Base-by-base conservation (phyloP, 169 alveolate genomes). In the Ichthyophthirius multifiliis region DNA sequence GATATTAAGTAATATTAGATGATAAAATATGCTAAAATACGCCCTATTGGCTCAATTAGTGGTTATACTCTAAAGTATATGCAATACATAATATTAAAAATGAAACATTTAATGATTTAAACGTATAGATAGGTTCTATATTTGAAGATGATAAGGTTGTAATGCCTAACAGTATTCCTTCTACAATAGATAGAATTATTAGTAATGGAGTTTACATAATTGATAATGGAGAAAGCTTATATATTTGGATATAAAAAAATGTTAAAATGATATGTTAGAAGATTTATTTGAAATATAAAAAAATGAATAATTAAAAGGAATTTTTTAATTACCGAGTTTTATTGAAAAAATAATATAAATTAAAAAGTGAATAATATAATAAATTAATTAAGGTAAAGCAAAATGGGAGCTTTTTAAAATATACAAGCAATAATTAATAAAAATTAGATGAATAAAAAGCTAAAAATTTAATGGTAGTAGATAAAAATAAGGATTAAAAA, bases 81-180 rank as follows among this genome's bases (percentile, higher is more conserved):
- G 39, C 63, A 6, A 43, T 74, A 31, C 75, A 67, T 34, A 64
- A 43, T 6, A 16, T n/a, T n/a, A n/a, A n/a, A n/a, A n/a, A 34
- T n/a, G 13, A 32, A 43, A 34, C 23, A 23, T 27, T 47, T 4
- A 23, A 41, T 6, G 13, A 34, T 18, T 76, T 65, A 37, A 43
- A 76, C 30, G 48, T 67, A 48, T 43, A 43, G 9, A 45, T 43
- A 20, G 85, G 83, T 10, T 47, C 75, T 3, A 46, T 39, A 15
- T 44, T 65, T n/a, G 89, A 78, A 5, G 92, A 85, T 6, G 92
- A 83, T n/a, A 64, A 88, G 20, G 64, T 43, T 15, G 55, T 65
- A 0, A 67, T 86, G 75, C 94, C 77, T 12, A 12, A 41, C 18
- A 83, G 45, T 27, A 1, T 55, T 23, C 83, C 79, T 15, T 65